These are phyloP conservation scores for Neurospora crassa DNA, from an alignment of 2,329 filamentous ascomycete genomes.

Conservation along the genomic window DNA sequence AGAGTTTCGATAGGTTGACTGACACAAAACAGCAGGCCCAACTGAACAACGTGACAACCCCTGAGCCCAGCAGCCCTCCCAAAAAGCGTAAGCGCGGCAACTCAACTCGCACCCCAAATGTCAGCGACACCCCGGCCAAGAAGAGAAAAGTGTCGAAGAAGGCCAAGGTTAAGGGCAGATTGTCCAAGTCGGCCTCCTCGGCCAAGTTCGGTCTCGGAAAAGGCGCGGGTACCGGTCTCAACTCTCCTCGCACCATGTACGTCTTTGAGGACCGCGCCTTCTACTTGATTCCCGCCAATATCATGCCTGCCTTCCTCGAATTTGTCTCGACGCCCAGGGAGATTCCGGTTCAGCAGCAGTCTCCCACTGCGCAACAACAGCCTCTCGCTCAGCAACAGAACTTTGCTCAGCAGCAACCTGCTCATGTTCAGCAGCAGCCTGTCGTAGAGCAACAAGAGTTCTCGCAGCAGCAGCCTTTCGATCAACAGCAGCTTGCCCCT, in stretches of 20 bases:
- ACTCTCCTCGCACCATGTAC: not conserved
- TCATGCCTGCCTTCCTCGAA: not conserved
- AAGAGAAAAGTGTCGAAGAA: not conserved
- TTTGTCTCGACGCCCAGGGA: not conserved
- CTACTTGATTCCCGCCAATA: not conserved
- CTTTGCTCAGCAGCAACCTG: not conserved
- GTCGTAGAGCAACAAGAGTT: not conserved
- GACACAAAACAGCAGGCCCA: not conserved
- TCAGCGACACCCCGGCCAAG: not conserved
- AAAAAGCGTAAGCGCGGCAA: not conserved
- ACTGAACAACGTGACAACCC: not conserved
- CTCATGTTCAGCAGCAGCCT: not conserved
- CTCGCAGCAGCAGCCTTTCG: not conserved
- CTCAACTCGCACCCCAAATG: not conserved
- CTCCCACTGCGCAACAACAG: not conserved
- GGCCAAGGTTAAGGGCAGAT: not conserved
- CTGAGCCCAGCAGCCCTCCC: not conserved
- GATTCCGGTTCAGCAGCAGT: not conserved
- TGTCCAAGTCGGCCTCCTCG: not conserved
- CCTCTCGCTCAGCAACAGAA: not conserved
- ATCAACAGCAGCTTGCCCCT: not conserved
- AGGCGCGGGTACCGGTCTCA: not conserved
- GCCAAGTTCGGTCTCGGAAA: not conserved
- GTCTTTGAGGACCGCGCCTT: not conserved
- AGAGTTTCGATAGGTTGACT: not conserved